A percentile compares a stretch with the other conserved stretches of the same genome.
Evolutionary conservation across 2,329 filamentous ascomycete genomes (phyloP).

Genomic region (Penicillium frequentans): DNA sequence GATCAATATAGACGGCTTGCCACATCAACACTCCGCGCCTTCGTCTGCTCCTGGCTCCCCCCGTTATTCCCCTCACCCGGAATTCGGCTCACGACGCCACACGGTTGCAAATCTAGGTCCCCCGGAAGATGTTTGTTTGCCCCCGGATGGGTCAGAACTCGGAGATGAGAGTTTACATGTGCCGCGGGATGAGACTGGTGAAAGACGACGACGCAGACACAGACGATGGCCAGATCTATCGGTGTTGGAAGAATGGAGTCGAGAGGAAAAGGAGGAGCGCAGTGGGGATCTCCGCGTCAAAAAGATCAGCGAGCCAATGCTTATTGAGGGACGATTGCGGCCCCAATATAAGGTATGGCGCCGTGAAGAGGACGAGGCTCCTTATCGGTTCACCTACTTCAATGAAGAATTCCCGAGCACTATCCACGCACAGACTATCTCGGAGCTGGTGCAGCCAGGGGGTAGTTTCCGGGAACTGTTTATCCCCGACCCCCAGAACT

Average conservation of each 20-base stretch:
- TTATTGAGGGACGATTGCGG: slow-evolving; percentile 84
- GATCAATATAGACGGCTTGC: slow-evolving; percentile 45
- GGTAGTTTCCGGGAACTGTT: slow-evolving; percentile 85
- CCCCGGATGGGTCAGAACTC: slow-evolving; percentile 75
- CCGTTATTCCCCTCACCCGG: slow-evolving; percentile 16
- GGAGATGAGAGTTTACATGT: slow-evolving; percentile 68
- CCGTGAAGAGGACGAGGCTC: slow-evolving; percentile 80
- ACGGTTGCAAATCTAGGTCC: slow-evolving; percentile 62
- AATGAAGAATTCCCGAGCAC: slow-evolving; percentile 96
- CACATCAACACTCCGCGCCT: slow-evolving; percentile 25
- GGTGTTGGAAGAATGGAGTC: slow-evolving; percentile 84
- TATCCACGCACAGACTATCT: slow-evolving; percentile 93
- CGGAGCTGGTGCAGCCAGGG: slow-evolving; percentile 83
- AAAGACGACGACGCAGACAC: slow-evolving; percentile 59
- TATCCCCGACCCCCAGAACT: slow-evolving; percentile 76
- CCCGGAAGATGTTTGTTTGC: slow-evolving; percentile 91
- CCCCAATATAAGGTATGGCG: slow-evolving; percentile 82
- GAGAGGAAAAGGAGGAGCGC: slow-evolving; percentile 83
- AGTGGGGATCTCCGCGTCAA: slow-evolving; percentile 82
- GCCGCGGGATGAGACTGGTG: slow-evolving; percentile 45
- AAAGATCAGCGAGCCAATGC: slow-evolving; percentile 88
- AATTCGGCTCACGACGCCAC: slow-evolving; percentile 46
- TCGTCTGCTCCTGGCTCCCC: slow-evolving; percentile 34
- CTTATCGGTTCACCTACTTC: slow-evolving; percentile 97
- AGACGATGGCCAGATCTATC: slow-evolving; percentile 83